Evolutionary conservation across 176 grass and related monocot species (phyloP), one percentile per base, ranked within the genome.

Genomic region (Oryza coarctata): DNA sequence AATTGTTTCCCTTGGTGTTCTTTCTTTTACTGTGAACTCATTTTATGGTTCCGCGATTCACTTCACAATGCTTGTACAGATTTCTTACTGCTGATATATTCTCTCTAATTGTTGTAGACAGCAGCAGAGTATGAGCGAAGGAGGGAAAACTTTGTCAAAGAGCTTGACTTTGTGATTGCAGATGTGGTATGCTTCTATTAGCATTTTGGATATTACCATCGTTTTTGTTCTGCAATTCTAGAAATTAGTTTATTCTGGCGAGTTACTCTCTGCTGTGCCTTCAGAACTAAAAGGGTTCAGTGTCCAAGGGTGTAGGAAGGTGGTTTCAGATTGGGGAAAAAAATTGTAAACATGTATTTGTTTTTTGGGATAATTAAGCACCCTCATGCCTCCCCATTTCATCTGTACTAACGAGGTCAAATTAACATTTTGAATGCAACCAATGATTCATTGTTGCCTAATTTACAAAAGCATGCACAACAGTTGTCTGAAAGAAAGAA

Each of bases 121-220:
- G 92, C 92, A 27, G 95, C 96, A 45, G 96, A 99, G 76, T 95
- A 88, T 84, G 88, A 93, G 70, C 86, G 91, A 77, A 88, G 96
- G 58, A 92, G 89, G 89, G 93, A 99, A 58, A 99, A 99, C 38
- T 99, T 99, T 67, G 31, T 91, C 32, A 95, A 99, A 77, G 96
- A 99, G 83, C 89, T 99, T 14, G 96, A 99, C 87, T 99, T 95
- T 84, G 96, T 99, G 58, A 72, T 99, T 40, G 80, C 85, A 3
- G 93, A 99, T 87, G 93, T 99, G 93, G 96, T 99, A 99, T 83
- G 64, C 40, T 84, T 84, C 43, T 67, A 77, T 60, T 63, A 13
- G 23, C 44, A 40, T 38, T 73, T 86, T 78, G n/a, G n/a, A 76
- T 70, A 34, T 82, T 47, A 26, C 33, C 33, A 77, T 85, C 0